Percentiles rank a stretch among this genome's conserved stretches.
Conservation (phyloP, 2,329 filamentous ascomycete genomes). For the Cordyceps farinosa region DNA sequence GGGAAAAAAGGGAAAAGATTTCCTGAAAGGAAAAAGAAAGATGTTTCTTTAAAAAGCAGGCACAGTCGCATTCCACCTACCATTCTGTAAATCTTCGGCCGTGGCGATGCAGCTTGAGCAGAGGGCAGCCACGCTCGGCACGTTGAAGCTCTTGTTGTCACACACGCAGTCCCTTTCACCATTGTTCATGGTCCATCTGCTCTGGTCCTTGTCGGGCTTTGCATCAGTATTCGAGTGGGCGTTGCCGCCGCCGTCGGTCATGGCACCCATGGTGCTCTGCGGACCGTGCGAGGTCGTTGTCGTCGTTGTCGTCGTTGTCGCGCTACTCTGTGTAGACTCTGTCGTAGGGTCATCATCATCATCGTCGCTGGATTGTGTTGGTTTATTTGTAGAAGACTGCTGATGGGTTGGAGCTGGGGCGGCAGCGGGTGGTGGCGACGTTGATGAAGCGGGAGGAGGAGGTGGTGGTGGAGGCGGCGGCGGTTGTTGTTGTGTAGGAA, state of each 20-base stretch:
- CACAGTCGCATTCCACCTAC: slow-evolving; percentile 25
- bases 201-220: slow-evolving; percentile 16
- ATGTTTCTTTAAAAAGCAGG: not conserved
- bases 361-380: not conserved
- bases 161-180: slow-evolving; percentile 38
- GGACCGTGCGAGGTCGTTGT: not conserved
- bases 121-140: slow-evolving; percentile 34
- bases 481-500: not conserved
- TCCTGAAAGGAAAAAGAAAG: not conserved
- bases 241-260: not conserved
- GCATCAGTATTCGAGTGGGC: not conserved
- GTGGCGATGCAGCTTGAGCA: slow-evolving; percentile 38
- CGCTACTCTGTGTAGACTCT: not conserved
- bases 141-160: slow-evolving; percentile 38
- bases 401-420: not conserved
- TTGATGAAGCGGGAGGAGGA: not conserved
- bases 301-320: not conserved
- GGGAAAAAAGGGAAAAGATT: not conserved
- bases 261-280: not conserved
- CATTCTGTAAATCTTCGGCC: slow-evolving; percentile 30
- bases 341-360: not conserved
- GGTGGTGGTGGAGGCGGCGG: slow-evolving; percentile 2
- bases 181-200: slow-evolving; percentile 20
- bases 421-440: not conserved
- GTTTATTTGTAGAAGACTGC: not conserved